Conservation (phyloP, 805 yeast species). For the Saccharomycopsis sp. region DNA sequence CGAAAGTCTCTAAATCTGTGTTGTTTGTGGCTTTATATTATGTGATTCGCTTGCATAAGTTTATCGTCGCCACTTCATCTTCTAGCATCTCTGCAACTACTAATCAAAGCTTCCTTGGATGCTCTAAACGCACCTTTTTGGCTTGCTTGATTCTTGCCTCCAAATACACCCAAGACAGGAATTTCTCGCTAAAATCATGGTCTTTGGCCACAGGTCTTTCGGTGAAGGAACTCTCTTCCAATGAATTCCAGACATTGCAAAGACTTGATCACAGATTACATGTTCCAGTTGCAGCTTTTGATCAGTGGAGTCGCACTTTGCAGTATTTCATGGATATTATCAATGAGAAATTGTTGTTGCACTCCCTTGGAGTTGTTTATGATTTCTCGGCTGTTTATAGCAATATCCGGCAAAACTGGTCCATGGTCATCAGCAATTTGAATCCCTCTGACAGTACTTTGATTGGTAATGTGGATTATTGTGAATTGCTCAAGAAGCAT, state of each 20-base stretch:
- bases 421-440: conserved; percentile 7
- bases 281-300: conserved; percentile 43
- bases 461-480: neutral
- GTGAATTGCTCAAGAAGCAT: neutral
- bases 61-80: conserved; percentile 32
- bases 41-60: conserved; percentile 26
- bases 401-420: conserved; percentile 10
- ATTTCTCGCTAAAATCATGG: conserved; percentile 67
- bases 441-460: conserved; percentile 1
- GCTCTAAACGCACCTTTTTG: conserved; percentile 63
- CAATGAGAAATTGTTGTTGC: neutral
- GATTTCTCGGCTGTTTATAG: neutral
- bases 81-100: conserved; percentile 24
- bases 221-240: conserved; percentile 38
- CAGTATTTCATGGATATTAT: conserved; percentile 23
- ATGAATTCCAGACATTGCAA: conserved; percentile 49
- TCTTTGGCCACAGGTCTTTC: conserved; percentile 62
- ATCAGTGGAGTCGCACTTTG: conserved; percentile 31
- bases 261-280: conserved; percentile 51
- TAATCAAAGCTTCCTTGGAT: conserved; percentile 22
- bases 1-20: conserved; percentile 53
- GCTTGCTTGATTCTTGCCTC: conserved; percentile 64
- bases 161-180: conserved; percentile 68
- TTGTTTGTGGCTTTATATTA: conserved; percentile 65
- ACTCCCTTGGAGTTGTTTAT: neutral